Evolutionary conservation across 208 protist species (phyloP), one percentile per base, ranked within the genome.

Genomic region (Wallacemonas sp.): DNA sequence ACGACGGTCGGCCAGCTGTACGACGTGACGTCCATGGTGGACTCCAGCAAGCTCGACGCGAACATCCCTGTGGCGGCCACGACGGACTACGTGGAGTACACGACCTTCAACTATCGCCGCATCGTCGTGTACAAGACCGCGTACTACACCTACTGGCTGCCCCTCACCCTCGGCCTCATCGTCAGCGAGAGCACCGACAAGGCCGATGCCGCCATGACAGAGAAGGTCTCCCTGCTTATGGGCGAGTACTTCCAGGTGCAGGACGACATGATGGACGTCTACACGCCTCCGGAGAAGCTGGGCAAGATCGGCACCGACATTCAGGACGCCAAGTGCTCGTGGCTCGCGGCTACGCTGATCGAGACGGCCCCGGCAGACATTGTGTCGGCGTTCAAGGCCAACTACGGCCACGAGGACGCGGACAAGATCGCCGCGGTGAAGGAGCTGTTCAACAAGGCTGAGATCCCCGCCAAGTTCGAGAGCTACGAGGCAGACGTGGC

Each of bases 281-380:
- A 98, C 71, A 98, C 91, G 48, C 83, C 95, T 23, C 95, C 97
- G 39, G 86, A 94, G 69, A 84, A 96, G 44, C 90, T 99, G 29
- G 98, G 98, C 61, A 99, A 99, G 81, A 91, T 99, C 54, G 98
- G 98, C 10, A 98, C 96, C 16, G 98, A 99, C 79, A 99, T 99
- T 67, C 88, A 99, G 71, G 98, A 99, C 62, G 93, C 93, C 57
- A 99, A 99, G 84, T 98, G 96, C 79, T 94, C 90, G 10, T 99
- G 98, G 98, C 82, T 99, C 20, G 81, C 96, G n/a, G 91, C 97
- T 44, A 98, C 89, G 7, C 90, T 98, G 29, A 62, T 95, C 11
- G 67, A 64, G 28, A 80, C 73, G 20, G 87, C 89, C 5, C 73
- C 72, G 11, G 45, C 70, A 16, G 79, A 82, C 48, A 85, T 95